Percentiles rank a stretch among this genome's conserved stretches.
phyloP scores from a whole-genome alignment of 768 basidiomycete species.

The Lentinula boryana region DNA sequence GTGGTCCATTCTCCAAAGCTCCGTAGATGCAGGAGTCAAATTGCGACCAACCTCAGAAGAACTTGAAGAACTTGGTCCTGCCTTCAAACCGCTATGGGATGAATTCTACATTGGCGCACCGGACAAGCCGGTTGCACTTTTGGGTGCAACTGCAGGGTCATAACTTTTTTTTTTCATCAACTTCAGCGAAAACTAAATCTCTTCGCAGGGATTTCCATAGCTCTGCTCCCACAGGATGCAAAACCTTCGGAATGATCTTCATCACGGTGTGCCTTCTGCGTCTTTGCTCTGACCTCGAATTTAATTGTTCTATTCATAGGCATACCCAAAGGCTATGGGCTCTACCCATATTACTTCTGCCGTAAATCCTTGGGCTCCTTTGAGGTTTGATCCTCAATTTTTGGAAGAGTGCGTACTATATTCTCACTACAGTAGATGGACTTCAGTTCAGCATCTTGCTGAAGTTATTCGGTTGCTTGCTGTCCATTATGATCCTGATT shows the following conservation, averaged over 20 bases:
- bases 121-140: constrained; percentile 30
- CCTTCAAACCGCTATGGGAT: constrained; percentile 27
- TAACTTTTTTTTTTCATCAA: neutral
- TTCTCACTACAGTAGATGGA: too few relatives aligned
- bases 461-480: too few relatives aligned
- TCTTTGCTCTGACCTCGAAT: neutral
- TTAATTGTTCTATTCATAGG: neutral
- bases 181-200: too few relatives aligned
- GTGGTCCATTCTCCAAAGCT: constrained; percentile 14
- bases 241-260: neutral
- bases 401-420: neutral
- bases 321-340: neutral
- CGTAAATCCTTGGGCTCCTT: neutral
- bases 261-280: neutral
- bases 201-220: neutral
- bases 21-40: constrained; percentile 31
- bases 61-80: constrained; percentile 28
- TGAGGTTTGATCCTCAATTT: neutral
- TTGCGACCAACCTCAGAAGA: constrained; percentile 32
- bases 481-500: neutral
- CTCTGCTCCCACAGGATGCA: neutral
- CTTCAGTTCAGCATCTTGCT: neutral
- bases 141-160: constrained; percentile 22
- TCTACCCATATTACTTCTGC: neutral
- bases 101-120: constrained; percentile 25